Evolutionary conservation across 2,329 filamentous ascomycete species (phyloP).

Genomic region (Epichloe baconii): DNA sequence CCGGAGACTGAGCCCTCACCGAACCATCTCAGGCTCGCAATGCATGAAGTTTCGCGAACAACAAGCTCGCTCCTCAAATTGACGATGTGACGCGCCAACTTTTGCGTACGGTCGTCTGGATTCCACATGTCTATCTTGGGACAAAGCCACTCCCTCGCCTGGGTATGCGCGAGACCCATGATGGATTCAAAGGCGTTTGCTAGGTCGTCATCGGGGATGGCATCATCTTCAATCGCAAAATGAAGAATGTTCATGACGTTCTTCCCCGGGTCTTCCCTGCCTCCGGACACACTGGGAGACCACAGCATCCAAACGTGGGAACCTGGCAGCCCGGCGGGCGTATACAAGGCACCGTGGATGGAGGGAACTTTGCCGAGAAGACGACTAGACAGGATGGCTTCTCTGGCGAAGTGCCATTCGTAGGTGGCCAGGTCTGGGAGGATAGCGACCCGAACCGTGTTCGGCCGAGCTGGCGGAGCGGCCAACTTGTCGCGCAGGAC

Average conservation of each 20-base stretch:
- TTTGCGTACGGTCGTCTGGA: constrained; percentile 42
- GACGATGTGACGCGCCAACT: constrained; percentile 30
- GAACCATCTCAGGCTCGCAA: constrained; percentile 62
- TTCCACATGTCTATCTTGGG: constrained; percentile 72
- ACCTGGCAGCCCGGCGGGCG: constrained; percentile 28
- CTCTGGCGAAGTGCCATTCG: constrained; percentile 57
- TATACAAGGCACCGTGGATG: constrained; percentile 59
- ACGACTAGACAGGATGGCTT: constrained; percentile 60
- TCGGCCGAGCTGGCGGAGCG: constrained; percentile 7
- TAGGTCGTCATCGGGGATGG: constrained; percentile 28
- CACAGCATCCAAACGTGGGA: constrained; percentile 62
- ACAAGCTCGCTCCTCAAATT: constrained; percentile 37
- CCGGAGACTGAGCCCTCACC: constrained; percentile 36
- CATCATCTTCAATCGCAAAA: constrained; percentile 48
- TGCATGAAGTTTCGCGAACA: constrained; percentile 50
- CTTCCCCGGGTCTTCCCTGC: constrained; percentile 36
- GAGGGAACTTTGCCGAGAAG: constrained; percentile 43
- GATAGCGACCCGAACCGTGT: constrained; percentile 21
- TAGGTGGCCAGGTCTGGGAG: constrained; percentile 19
- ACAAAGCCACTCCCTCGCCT: constrained; percentile 62
- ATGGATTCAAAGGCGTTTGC: constrained; percentile 46
- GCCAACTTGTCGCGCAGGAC: constrained; percentile 43
- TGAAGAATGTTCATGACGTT: constrained; percentile 61
- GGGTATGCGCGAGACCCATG: constrained; percentile 50
- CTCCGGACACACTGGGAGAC: constrained; percentile 52